Evolutionary conservation across 495 filamentous ascomycete genomes (phyloP).

Genomic region (Sordaria brevicollis): DNA sequence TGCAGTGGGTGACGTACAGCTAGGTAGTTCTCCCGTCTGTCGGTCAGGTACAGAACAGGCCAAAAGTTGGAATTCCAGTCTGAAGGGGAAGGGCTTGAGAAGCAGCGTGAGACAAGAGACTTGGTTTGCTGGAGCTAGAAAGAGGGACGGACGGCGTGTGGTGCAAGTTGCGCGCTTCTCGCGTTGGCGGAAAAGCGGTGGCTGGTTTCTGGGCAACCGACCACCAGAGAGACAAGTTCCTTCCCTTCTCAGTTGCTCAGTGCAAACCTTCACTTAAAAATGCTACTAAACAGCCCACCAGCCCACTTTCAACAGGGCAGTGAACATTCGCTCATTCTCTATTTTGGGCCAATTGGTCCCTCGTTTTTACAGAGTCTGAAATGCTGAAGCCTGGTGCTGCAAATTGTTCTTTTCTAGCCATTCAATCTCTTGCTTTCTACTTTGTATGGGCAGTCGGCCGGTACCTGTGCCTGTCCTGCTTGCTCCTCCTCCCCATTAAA

Average conservation of each 20-base stretch:
- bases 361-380: not conserved
- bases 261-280: not conserved
- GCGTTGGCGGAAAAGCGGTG: not conserved
- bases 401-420: not conserved
- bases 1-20: not conserved
- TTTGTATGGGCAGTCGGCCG: not conserved
- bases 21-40: not conserved
- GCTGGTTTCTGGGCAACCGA: not conserved
- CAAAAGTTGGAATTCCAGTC: not conserved
- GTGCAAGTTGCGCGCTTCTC: not conserved
- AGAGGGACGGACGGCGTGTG: not conserved
- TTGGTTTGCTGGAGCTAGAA: not conserved
- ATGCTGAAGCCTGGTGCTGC: not conserved
- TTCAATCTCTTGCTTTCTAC: not conserved
- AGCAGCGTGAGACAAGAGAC: not conserved
- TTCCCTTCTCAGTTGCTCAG: no score
- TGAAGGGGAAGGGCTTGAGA: not conserved
- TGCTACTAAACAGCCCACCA: not conserved
- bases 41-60: not conserved
- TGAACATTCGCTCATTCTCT: not conserved
- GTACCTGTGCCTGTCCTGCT: not conserved
- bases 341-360: not conserved
- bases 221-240: not conserved
- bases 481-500: no score
- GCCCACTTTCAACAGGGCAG: not conserved